phyloP scores from a whole-genome alignment of 257 asterid species.

The Lycium barbarum region DNA sequence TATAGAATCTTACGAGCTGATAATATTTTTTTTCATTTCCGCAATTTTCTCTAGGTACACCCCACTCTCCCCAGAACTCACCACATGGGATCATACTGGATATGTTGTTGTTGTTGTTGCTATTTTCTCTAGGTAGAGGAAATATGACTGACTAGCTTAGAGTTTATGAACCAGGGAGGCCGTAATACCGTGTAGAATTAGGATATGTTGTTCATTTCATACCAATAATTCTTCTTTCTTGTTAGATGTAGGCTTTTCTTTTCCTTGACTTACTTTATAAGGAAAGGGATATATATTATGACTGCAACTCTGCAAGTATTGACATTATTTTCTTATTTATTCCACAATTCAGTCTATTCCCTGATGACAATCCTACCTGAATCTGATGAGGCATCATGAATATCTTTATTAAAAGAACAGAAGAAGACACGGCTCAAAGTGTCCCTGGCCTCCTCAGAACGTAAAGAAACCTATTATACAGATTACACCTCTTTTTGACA shows the following conservation, averaged over 20 bases:
- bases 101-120: neutral
- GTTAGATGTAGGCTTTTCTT: neutral
- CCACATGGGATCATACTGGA: too few species aligned
- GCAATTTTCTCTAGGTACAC: neutral
- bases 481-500: neutral
- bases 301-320: neutral
- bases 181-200: neutral
- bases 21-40: neutral
- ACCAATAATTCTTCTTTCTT: neutral
- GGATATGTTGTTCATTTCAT: slow-evolving; percentile 18
- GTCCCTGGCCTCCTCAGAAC: neutral
- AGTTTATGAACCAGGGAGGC: neutral
- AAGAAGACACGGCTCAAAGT: neutral
- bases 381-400: neutral
- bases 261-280: neutral
- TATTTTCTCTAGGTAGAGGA: slow-evolving; percentile 3
- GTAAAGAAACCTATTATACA: neutral
- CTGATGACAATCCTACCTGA: neutral
- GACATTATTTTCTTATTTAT: neutral
- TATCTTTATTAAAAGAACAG: neutral
- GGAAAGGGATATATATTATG: neutral
- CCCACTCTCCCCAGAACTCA: too few species aligned
- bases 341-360: neutral
- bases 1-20: neutral
- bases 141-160: neutral